A percentile compares a stretch with the other conserved stretches of the same genome.
These are phyloP conservation scores for Gynostemma pentaphyllum DNA, from an alignment of 306 rosid genomes.

Conservation along the genomic window DNA sequence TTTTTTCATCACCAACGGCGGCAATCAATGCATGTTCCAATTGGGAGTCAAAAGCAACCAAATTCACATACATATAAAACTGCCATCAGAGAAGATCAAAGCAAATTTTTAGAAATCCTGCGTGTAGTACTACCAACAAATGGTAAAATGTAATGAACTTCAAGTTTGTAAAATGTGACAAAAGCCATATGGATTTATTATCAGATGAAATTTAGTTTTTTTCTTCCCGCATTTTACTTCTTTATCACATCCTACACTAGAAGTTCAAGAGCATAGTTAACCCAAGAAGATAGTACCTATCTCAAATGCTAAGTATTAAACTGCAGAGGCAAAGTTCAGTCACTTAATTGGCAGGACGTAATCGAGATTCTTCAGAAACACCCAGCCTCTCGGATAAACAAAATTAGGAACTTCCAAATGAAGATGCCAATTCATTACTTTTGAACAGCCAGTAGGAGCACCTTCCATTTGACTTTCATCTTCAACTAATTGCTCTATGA, in stretches of 20 bases:
- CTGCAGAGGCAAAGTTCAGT: slow-evolving; percentile 13
- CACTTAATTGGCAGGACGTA: slow-evolving; percentile 45
- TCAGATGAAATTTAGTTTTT: background rate
- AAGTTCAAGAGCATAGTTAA: background rate
- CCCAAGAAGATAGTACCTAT: slow-evolving; percentile 43
- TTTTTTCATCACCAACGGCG: slow-evolving; percentile 3
- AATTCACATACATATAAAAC: slow-evolving; percentile 5
- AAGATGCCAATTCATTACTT: slow-evolving; percentile 91
- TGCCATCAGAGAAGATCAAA: background rate
- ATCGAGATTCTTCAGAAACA: slow-evolving; percentile 67
- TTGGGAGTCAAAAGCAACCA: slow-evolving; percentile 8
- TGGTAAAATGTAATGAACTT: background rate
- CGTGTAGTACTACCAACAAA: background rate
- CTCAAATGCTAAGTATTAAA: slow-evolving; percentile 19
- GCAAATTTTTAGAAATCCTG: too few relatives aligned
- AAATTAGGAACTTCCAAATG: slow-evolving; percentile 49
- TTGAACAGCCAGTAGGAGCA: slow-evolving; percentile 49
- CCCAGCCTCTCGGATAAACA: slow-evolving; percentile 79
- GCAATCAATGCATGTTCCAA: background rate
- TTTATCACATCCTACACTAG: background rate
- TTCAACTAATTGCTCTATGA: slow-evolving; percentile 78
- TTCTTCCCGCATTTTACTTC: background rate
- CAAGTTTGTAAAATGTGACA: background rate
- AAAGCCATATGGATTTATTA: background rate
- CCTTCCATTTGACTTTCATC: slow-evolving; percentile 96